Evolutionary conservation across 768 basidiomycete species (phyloP), one percentile per base, ranked within the genome.

Genomic region (Leucosporidium creatinivorum): DNA sequence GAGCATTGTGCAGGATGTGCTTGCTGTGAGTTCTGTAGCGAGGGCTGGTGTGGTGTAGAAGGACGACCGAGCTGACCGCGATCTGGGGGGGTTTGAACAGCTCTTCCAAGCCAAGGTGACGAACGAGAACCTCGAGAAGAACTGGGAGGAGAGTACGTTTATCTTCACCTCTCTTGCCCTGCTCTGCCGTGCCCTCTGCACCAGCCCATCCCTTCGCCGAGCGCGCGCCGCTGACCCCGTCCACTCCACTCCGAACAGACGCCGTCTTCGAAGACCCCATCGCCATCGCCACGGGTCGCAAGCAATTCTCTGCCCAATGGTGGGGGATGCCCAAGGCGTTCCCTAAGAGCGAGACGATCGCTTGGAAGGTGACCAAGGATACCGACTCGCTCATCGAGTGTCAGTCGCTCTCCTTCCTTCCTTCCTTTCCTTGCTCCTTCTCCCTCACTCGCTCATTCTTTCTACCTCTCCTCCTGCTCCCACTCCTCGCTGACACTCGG

Each of bases 261-360:
- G 58, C 58, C 23, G 58, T 58, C 31, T 58, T 58, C 58, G 58
- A 31, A 31, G 60, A 61, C 47, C 60, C 60, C 4, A 61, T 61
- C 49, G 30, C 60, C 7, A 25, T 61, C 30, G 50, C 60, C 1
- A 33, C 19, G 1, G 58, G 58, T 6, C 47, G 44, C 58, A 30
- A 19, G 44, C 58, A 59, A 21, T 59, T 47, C 58, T 26, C 58
- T n/a, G 58, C 58, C 1, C 60, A 61, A 25, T 61, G 60, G 60
- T 61, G 30, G 28, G 60, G 60, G 5, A 31, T 61, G 48, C 30
- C 49, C 48, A 51, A 49, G 28, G 60, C 49, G 2, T 61, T 61
- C 30, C 49, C 60, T 18, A 5, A 26, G 60, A 23, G 19, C 28
- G 60, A 61, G 60, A 61, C 60, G 28, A 21, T 61, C 30, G 60